Evolutionary conservation across 176 grass and related monocot genomes (phyloP), one percentile per base, ranked within the genome.

Genomic region (Guadua angustifolia): DNA sequence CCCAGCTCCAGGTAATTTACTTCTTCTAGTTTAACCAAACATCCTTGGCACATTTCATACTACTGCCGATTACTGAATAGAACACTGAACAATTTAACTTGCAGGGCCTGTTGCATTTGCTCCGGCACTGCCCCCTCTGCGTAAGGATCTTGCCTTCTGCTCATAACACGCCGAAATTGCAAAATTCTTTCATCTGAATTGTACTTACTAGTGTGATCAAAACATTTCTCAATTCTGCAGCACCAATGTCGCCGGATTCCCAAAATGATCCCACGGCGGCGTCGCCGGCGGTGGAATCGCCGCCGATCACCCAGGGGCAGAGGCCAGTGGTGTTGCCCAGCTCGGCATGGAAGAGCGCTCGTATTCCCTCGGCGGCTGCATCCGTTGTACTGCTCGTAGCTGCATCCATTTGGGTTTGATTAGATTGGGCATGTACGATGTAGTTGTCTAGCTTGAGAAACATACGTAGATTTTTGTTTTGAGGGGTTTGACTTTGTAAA

Each of bases 81-180:
- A 7, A 33, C 33, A 61, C n/a, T 14, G 86, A 82, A 5, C 40
- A 3, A 9, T 44, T 47, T 17, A 39, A 70, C 80, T 72, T 60
- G 35, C 68, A 93, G 92, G 92, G 11, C 92, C 95, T 1, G 32
- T 90, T 60, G 71, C 88, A 63, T 91, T 88, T 60, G 71, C 70
- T 81, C 95, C 95, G 12, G 82, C 88, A 17, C 84, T 97, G 19
- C 92, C 95, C 12, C 95, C 95, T 44, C 79, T 98, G 2, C 74
- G 95, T 98, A 94, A 93, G 74, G 14, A 79, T 16, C 33, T 77
- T 47, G 17, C 12, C 42, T 40, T 12, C 38, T 73, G 19, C 16
- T 59, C 45, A 2, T 21, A 2, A 5, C 6, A 8, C 5, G 22
- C 1, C 22, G 22, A 63, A 63, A 1, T 22, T 66, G 8, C 14